Evolutionary conservation across 2,329 filamentous ascomycete genomes (phyloP).

Genomic region (Scedosporium minutisporum): DNA sequence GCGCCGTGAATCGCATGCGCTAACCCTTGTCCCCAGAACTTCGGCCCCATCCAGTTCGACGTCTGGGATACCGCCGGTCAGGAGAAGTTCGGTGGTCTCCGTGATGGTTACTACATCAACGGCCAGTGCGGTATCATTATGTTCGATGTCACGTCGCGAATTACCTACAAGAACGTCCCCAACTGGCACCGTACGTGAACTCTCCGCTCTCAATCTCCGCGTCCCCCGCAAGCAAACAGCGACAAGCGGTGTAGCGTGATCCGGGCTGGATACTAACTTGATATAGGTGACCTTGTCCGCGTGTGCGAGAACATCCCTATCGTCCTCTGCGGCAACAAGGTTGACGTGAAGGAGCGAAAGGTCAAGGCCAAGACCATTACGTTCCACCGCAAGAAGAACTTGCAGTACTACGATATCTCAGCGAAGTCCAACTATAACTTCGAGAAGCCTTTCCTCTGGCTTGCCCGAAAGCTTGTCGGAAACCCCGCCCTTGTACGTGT

Average conservation of each 20-base stretch:
- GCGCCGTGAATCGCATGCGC: neutral
- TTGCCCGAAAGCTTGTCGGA: conserved; percentile 95
- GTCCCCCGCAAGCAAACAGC: neutral
- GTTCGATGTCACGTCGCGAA: conserved; percentile 98
- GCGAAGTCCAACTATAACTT: conserved; percentile 99
- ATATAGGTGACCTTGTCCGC: conserved; percentile 84
- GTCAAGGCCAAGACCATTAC: conserved; percentile 99
- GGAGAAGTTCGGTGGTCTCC: conserved; percentile 99
- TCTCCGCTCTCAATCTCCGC: neutral
- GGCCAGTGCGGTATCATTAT: conserved; percentile 99
- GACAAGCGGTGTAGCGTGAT: neutral
- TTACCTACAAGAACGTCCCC: conserved; percentile 99
- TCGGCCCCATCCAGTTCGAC: conserved; percentile 94
- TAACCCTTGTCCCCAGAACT: conserved; percentile 52
- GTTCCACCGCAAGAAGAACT: conserved; percentile 99
- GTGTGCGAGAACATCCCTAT: conserved; percentile 99
- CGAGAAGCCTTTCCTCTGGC: conserved; percentile 99
- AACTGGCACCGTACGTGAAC: conserved; percentile 94
- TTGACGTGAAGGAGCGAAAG: conserved; percentile 99
- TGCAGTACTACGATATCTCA: conserved; percentile 99
- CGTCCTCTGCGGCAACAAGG: conserved; percentile 98
- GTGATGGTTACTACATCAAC: conserved; percentile 99
- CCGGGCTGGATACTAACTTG: conserved; percentile 11
- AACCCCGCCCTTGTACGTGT: conserved; percentile 50
- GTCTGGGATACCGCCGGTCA: conserved; percentile 99